Conservation (phyloP, 164 flowering plant genomes). For the Magnolia sinica region DNA sequence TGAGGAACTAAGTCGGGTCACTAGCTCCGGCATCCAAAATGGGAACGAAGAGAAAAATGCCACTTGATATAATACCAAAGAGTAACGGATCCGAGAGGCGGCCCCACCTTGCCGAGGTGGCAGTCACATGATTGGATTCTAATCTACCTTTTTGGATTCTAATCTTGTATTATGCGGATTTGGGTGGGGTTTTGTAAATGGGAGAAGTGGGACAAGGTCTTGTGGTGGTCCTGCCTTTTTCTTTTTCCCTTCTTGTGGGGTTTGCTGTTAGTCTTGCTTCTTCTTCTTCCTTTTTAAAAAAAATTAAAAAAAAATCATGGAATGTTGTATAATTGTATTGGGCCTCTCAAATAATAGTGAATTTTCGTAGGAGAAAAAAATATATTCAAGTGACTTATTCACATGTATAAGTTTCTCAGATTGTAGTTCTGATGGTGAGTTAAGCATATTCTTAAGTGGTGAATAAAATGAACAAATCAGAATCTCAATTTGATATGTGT, state of each 20-base stretch:
- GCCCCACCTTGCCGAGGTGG: constrained; percentile 21
- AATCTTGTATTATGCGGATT: background rate
- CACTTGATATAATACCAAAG: constrained; percentile 22
- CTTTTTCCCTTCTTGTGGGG: background rate
- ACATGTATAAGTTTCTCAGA: too few relatives aligned
- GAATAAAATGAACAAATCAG: too few relatives aligned
- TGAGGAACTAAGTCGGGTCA: constrained; percentile 20
- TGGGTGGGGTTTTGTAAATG: constrained; percentile 12
- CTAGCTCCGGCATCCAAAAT: constrained; percentile 10
- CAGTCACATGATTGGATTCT: constrained; percentile 18
- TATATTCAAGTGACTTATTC: too few relatives aligned
- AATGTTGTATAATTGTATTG: too few relatives aligned
- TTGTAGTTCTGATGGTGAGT: too few relatives aligned
- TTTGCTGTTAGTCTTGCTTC: background rate
- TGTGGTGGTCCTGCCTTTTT: background rate
- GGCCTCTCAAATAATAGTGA: background rate
- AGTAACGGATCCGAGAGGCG: constrained; percentile 23
- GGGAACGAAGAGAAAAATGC: constrained; percentile 22
- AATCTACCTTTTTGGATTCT: background rate
- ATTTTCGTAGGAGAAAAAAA: too few relatives aligned
- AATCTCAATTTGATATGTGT: too few relatives aligned
- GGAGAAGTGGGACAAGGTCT: background rate
- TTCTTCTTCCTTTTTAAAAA: background rate
- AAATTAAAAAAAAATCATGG: background rate
- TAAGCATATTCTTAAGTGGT: too few relatives aligned